Evolutionary conservation across 1,284 basidiomycete genomes (phyloP), one percentile per base, ranked within the genome.

Genomic region (Ganoderma resinaceum): DNA sequence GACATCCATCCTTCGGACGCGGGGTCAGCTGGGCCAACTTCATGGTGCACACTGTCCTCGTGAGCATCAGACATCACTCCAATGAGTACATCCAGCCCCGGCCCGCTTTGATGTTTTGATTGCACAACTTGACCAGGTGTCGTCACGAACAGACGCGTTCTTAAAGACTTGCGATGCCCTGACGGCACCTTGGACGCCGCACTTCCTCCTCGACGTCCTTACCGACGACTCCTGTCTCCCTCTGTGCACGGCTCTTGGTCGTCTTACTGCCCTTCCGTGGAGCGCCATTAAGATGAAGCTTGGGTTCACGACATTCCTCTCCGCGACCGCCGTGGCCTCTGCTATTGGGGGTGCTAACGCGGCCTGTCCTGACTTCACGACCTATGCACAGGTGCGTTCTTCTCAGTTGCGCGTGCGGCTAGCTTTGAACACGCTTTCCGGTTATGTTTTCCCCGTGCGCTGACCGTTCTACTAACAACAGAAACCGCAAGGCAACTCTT

Each of bases 331-430:
- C 23, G 65, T 63, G 40, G 70, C 72, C 26, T 71, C 73, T 3
- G 66, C 70, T 2, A 61, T 68, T 9, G 49, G 77, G 52, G 78
- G 80, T 38, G 64, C 61, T 20, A 73, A 78, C 16, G 82, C 82
- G 33, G 82, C 84, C 76, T 92, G 90, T 75, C 89, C 89, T 40
- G 87, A 89, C 73, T 92, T 86, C 73, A 87, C 89, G 14, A 81
- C 81, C 0, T 91, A 86, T 76, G 85, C 90, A n/a, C 84, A 86
- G 79, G 90, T 89, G 69, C 26, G 77, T 72, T 42, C 11, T 40
- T 31, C 6, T 37, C 42, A 11, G 8, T 18, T 35, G 18, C 37
- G 7, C 29, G 5, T 33, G 2, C 29, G 16, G 35, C 16, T n/a
- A 8, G 23, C 38, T n/a, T 14, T 29, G 33, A 23, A 14, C 33